A percentile compares a stretch with the other conserved stretches of the same genome.
phyloP scores from a whole-genome alignment of 352 stramenopile genomes.

The Phytophthora megakarya region DNA sequence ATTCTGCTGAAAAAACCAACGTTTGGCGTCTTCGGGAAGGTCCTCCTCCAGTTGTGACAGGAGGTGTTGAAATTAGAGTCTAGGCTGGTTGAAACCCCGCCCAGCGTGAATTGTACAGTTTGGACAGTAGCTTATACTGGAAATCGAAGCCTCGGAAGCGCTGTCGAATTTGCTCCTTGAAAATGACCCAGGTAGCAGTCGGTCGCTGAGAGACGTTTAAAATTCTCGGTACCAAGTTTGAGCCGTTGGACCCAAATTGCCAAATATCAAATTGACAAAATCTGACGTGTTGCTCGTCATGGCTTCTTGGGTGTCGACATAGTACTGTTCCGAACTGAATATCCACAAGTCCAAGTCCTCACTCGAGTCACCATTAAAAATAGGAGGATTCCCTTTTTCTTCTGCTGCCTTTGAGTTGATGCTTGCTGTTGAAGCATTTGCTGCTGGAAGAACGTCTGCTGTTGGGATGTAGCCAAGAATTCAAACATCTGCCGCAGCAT shows the following conservation, averaged over 20 bases:
- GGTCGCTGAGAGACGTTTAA: neutral
- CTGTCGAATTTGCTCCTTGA: constrained; percentile 1
- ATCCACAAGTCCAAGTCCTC: constrained; percentile 1
- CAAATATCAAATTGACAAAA: constrained; percentile 8
- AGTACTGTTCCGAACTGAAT: constrained; percentile 6
- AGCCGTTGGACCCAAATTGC: constrained; percentile 1
- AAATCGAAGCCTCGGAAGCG: constrained; percentile 2
- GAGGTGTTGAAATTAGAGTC: too few relatives aligned
- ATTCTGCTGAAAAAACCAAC: too few relatives aligned
- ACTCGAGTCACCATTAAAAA: too few relatives aligned
- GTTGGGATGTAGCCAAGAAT: too few relatives aligned
- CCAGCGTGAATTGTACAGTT: constrained; percentile 1
- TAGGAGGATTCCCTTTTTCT: too few relatives aligned
- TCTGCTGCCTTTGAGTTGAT: too few relatives aligned
- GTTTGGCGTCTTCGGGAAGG: too few relatives aligned
- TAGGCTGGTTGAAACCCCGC: neutral
- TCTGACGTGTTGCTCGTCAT: constrained; percentile 5
- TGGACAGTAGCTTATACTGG: constrained; percentile 1
- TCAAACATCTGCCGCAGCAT: too few relatives aligned
- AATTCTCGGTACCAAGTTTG: constrained; percentile 7
- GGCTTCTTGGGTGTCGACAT: neutral
- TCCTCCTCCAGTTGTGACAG: too few relatives aligned
- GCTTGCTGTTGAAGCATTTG: too few relatives aligned
- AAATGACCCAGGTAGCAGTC: neutral
- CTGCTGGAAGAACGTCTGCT: too few relatives aligned